Conservation (phyloP, 345 rosid species). For the Eucalyptus coolabah region DNA sequence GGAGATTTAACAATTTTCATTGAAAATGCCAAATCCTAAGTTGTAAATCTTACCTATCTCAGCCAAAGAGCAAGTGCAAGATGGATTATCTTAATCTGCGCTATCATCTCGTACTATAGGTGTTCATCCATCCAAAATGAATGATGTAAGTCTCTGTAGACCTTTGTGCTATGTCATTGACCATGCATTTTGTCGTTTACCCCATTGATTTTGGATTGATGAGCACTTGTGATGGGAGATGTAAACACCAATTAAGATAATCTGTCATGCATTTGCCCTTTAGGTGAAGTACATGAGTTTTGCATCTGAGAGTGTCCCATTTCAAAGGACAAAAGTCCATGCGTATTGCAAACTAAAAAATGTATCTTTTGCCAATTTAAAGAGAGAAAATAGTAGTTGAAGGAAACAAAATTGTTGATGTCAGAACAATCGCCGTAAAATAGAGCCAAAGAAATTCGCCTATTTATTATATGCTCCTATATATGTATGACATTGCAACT, state of each 20-base stretch:
- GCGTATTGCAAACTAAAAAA: neutral
- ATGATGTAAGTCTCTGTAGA: neutral
- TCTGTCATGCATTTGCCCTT: neutral
- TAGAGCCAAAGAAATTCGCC: neutral
- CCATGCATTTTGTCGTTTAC: neutral
- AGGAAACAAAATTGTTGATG: neutral
- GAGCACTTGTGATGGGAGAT: neutral
- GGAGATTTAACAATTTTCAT: neutral
- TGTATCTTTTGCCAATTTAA: neutral
- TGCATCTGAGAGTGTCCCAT: neutral
- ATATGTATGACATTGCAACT: neutral
- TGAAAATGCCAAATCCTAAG: neutral
- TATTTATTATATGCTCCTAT: neutral
- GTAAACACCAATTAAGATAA: neutral
- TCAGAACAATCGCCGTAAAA: neutral
- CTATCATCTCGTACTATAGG: neutral
- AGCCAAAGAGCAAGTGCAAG: neutral
- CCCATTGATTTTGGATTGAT: neutral
- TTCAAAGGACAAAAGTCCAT: neutral
- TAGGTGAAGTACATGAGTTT: neutral
- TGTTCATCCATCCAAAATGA: neutral
- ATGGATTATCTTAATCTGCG: neutral
- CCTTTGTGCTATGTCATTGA: neutral
- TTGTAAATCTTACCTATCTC: neutral
- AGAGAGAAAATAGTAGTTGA: neutral